These are phyloP conservation scores for Cercis canadensis DNA, from an alignment of 306 rosid species.

Conservation along the genomic window DNA sequence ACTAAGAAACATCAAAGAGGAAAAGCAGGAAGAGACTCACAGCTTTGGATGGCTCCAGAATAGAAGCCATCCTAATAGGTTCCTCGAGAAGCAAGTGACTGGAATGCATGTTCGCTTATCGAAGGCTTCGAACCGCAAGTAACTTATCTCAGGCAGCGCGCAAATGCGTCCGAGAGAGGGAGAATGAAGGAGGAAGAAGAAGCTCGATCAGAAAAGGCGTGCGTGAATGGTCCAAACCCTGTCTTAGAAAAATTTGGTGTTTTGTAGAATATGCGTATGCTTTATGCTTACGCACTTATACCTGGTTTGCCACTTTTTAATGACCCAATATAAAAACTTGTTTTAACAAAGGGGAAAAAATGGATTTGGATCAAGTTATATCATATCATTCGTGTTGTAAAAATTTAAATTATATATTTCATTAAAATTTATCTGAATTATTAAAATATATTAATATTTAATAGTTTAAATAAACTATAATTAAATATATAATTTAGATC, in stretches of 20 bases:
- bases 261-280: constrained; percentile 30
- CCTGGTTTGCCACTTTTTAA: not conserved
- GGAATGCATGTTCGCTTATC: constrained; percentile 80
- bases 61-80: constrained; percentile 93
- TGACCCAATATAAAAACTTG: too few species aligned
- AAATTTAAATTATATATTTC: too few species aligned
- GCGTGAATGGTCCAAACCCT: constrained; percentile 33
- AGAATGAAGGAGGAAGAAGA: not conserved
- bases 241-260: not conserved
- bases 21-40: constrained; percentile 44
- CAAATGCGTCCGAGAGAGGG: too few species aligned
- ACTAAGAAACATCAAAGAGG: not conserved
- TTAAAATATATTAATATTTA: too few species aligned
- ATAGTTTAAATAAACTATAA: too few species aligned
- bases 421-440: too few species aligned
- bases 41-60: constrained; percentile 88
- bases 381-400: too few species aligned
- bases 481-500: too few species aligned
- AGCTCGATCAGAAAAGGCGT: constrained; percentile 7
- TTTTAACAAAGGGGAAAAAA: too few species aligned
- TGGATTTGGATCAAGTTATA: too few species aligned
- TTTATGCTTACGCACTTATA: too few species aligned
- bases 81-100: constrained; percentile 92
- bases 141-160: constrained; percentile 9
- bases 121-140: not conserved